A percentile compares a stretch with the other conserved stretches of the same genome.
These are phyloP conservation scores for Trichoderma breve DNA, from an alignment of 2,329 filamentous ascomycete genomes.

Conservation along the genomic window DNA sequence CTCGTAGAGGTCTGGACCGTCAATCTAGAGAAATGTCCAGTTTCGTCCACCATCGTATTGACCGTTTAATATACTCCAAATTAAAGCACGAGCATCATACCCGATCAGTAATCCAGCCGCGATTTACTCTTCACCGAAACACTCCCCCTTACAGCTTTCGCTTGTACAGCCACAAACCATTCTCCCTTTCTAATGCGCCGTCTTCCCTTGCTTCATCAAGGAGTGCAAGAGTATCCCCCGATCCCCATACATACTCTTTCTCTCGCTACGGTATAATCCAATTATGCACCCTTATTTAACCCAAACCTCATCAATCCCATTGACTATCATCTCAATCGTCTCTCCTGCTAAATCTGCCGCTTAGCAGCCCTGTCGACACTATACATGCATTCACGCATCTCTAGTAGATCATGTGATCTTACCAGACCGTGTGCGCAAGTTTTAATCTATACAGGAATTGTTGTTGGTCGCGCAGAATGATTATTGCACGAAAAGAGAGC, in stretches of 20 bases:
- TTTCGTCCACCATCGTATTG: background rate
- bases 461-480: background rate
- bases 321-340: background rate
- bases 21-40: background rate
- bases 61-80: background rate
- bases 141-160: background rate
- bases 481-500: background rate
- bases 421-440: background rate
- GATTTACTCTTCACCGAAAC: background rate
- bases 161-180: background rate
- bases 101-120: background rate
- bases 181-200: background rate
- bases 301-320: background rate
- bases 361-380: background rate
- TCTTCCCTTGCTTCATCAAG: background rate
- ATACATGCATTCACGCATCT: background rate
- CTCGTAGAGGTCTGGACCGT: background rate
- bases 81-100: background rate
- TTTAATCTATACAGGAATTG: background rate
- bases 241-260: background rate
- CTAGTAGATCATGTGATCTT: background rate
- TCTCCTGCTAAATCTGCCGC: background rate
- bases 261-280: background rate
- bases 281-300: background rate
- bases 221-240: rapidly evolving